A percentile compares a stretch with the other conserved stretches of the same genome.
phyloP scores from a whole-genome alignment of 352 stramenopile species.

The Elongisporangium senticosum region DNA sequence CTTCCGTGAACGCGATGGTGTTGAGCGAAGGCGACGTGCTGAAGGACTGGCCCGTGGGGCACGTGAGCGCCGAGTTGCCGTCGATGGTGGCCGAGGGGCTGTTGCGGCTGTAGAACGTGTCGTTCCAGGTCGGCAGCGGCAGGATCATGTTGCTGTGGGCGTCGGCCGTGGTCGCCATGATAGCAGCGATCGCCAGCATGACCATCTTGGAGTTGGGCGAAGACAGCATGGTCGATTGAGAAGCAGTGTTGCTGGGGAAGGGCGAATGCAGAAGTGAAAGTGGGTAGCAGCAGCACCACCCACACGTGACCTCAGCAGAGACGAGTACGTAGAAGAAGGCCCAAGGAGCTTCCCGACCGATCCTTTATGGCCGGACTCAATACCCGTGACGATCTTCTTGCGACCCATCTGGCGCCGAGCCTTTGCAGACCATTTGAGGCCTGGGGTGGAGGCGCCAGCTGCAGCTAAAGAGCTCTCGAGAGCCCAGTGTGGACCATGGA shows the following conservation, averaged over 20 bases:
- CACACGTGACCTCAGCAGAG: neutral
- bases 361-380: neutral
- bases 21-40: constrained; percentile 13
- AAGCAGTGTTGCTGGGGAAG: neutral
- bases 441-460: neutral
- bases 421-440: neutral
- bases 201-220: constrained; percentile 3
- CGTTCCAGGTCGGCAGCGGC: constrained; percentile 29
- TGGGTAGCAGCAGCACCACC: too few species aligned
- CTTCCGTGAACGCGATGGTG: constrained; percentile 15
- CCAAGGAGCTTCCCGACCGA: neutral
- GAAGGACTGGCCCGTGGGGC: constrained; percentile 30
- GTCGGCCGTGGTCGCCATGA: constrained; percentile 3
- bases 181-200: constrained; percentile 3
- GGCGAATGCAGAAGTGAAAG: neutral
- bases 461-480: neutral
- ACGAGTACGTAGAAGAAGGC: neutral
- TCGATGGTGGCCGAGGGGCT: constrained; percentile 32
- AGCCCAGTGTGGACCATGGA: too few species aligned
- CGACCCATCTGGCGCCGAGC: neutral
- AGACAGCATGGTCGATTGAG: constrained; percentile 10
- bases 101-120: constrained; percentile 20
- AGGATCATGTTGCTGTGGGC: constrained; percentile 30
- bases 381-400: neutral
- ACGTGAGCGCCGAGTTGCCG: constrained; percentile 23